Percentiles rank a stretch among this genome's conserved stretches.
Evolutionary conservation across 441 rosid species (phyloP).

Genomic region (Arabidopsis hybrid): DNA sequence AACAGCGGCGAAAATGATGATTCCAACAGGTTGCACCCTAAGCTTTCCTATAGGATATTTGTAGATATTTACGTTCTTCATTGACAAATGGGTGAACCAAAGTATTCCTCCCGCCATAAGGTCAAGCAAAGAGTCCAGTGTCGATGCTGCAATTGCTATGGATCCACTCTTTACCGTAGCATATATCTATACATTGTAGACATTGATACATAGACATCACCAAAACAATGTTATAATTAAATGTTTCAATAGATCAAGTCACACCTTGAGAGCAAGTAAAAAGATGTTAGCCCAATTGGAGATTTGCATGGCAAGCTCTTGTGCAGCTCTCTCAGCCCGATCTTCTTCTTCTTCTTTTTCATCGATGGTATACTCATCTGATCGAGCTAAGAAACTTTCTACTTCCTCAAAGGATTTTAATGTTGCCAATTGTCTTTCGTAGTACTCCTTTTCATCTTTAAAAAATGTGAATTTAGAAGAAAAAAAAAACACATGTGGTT

Average conservation of each 20-base stretch:
- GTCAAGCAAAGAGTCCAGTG: conserved; percentile 89
- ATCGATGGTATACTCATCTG: conserved; percentile 36
- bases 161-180: conserved; percentile 92
- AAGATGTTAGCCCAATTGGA: conserved; percentile 80
- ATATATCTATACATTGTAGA: conserved; percentile 55
- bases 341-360: conserved; percentile 57
- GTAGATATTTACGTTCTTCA: conserved; percentile 80
- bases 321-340: conserved; percentile 45
- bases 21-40: conserved; percentile 92
- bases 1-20: conserved; percentile 82
- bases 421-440: conserved; percentile 72
- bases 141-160: conserved; percentile 90
- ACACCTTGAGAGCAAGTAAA: conserved; percentile 75
- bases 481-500: not conserved
- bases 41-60: conserved; percentile 90
- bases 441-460: conserved; percentile 82
- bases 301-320: conserved; percentile 80
- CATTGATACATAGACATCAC: conserved; percentile 3
- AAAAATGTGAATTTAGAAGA: not conserved
- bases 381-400: conserved; percentile 49
- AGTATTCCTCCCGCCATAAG: conserved; percentile 94
- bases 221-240: not conserved
- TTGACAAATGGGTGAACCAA: conserved; percentile 85
- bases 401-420: conserved; percentile 83
- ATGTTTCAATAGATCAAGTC: not conserved